A percentile compares a stretch with the other conserved stretches of the same genome.
Evolutionary conservation across 164 flowering plant genomes (phyloP).

Genomic region (grape (Vitis vinifera)): ASM3070453v1 NC_081813.1:952001-952500

Average conservation of each 20-base stretch:
- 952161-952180: conserved; percentile 3
- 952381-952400: conserved; percentile 21
- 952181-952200: background rate
- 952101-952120: conserved; percentile 12
- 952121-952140: background rate
- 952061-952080: conserved; percentile 3
- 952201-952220: too few species aligned
- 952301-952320: too few species aligned
- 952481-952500: conserved; percentile 18
- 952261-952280: too few species aligned
- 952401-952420: background rate
- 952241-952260: too few species aligned
- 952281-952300: background rate
- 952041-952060: too few species aligned
- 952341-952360: background rate
- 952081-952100: conserved; percentile 19
- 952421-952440: background rate
- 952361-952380: conserved; percentile 6
- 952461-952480: conserved; percentile 20
- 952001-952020: too few species aligned
- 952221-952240: too few species aligned
- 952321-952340: conserved; percentile 1
- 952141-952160: background rate
- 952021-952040: too few species aligned
- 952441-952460: background rate